Evolutionary conservation across 495 filamentous ascomycete species (phyloP).

Genomic region (Apiosordaria backusii): DNA sequence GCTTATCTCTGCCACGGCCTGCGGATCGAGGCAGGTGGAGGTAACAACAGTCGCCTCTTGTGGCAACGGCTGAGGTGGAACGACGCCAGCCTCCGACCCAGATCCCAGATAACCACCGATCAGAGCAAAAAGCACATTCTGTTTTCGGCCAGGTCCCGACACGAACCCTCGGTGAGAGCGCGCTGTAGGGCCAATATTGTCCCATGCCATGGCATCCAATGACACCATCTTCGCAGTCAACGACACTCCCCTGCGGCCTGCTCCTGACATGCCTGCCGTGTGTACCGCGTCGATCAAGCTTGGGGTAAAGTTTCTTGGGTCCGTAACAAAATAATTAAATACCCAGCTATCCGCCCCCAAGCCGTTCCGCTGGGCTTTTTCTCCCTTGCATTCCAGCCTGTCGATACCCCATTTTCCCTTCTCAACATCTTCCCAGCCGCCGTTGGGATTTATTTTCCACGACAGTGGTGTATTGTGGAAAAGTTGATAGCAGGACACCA

Average conservation of each 20-base stretch:
- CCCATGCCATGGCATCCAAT: too few relatives aligned
- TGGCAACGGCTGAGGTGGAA: background rate
- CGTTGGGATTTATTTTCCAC: background rate
- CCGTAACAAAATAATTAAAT: conserved; percentile 4
- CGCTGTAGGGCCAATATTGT: too few relatives aligned
- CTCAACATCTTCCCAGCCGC: background rate
- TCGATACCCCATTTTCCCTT: background rate
- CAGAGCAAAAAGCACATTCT: background rate
- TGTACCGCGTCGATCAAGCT: background rate
- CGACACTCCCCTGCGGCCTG: too few relatives aligned
- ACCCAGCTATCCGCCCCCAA: conserved; percentile 4
- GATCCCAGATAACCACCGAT: background rate
- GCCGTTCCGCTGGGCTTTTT: background rate
- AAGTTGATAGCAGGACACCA: background rate
- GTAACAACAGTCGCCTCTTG: background rate
- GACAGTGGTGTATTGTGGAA: conserved; percentile 5
- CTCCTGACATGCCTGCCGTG: background rate
- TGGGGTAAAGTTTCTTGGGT: background rate
- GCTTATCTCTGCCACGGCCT: conserved; percentile 14
- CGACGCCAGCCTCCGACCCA: background rate
- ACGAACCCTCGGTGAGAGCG: too few relatives aligned
- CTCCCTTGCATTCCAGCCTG: background rate
- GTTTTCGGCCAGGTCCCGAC: background rate
- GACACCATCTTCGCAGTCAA: background rate
- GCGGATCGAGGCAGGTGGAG: background rate